Base-by-base conservation (phyloP, 768 basidiomycete genomes). In the Ramaria rubella region DNA sequence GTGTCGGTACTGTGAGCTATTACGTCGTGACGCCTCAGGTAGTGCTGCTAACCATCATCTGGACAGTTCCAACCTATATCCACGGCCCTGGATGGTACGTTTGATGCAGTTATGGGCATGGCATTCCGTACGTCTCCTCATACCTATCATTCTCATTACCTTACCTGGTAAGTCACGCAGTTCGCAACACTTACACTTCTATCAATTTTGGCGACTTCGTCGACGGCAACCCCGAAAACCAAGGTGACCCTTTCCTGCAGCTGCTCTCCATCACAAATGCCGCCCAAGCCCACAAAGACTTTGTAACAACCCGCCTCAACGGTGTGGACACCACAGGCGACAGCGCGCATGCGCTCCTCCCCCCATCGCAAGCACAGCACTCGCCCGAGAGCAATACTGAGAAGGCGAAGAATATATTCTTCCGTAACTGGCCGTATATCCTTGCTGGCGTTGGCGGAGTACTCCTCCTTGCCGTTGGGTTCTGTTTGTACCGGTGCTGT, bases 91-190 rank as follows among this genome's bases (percentile, higher is more conserved):
- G 57, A 43, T 7, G 31, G 55, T 23, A 50, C 52, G 26, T 87
- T 75, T 59, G 86, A 87, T 63, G 77, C 84, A 66, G 77, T 88
- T 44, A 72, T 88, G 44, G 87, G 87, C 55, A 87, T 87, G 83
- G 76, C 80, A 8, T 87, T 87, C 70, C 68, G 85, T 85, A 61
- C 63, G 82, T 74, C 6, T 29, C n/a, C n/a, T n/a, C 8, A 34
- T 42, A 26, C 34, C 49, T 42, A 42, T 29, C 24, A 14, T 30
- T 33, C 6, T 21, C n/a, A 43, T n/a, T n/a, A 46, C 30, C n/a
- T 36, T 30, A 33, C 21, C 58, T 55, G 7, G 5, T 5, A 5
- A 38, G 36, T 31, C 23, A 21, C 23, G 23, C 62, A 86, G 85
- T 87, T 54, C 80, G 83, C 49, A 88, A 86, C 61, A 75, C 76